A percentile compares a stretch with the other conserved stretches of the same genome.
Conservation (phyloP, 495 filamentous ascomycete species). For the Lindgomyces ingoldianus region DNA sequence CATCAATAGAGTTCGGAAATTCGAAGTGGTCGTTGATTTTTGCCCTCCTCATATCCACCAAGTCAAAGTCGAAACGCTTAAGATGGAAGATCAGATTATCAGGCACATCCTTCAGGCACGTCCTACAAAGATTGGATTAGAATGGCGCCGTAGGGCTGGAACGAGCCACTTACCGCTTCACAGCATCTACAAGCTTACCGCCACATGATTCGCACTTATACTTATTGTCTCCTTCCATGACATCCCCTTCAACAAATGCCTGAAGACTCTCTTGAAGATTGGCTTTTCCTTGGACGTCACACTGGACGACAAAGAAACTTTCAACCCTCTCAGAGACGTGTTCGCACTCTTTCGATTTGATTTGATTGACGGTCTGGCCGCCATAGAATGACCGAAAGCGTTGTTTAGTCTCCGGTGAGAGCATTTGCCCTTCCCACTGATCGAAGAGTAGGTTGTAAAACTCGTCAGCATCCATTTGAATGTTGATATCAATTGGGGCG, state of each 20-base stretch:
- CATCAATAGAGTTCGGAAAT: slow-evolving; percentile 83
- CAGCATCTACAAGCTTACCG: slow-evolving; percentile 81
- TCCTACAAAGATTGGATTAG: slow-evolving; percentile 49
- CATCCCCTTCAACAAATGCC: slow-evolving; percentile 92
- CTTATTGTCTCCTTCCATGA: slow-evolving; percentile 98
- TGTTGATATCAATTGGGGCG: slow-evolving; percentile 76
- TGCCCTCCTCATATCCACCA: slow-evolving; percentile 76
- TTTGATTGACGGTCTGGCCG: slow-evolving; percentile 89
- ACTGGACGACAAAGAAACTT: slow-evolving; percentile 92
- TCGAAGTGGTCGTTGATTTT: slow-evolving; percentile 96
- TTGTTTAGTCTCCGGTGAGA: slow-evolving; percentile 65
- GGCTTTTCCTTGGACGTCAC: slow-evolving; percentile 92
- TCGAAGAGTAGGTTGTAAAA: slow-evolving; percentile 95
- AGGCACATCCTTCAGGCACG: slow-evolving; percentile 90
- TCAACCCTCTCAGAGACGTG: slow-evolving; percentile 91
- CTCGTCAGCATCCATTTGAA: slow-evolving; percentile 98
- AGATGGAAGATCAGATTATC: slow-evolving; percentile 94
- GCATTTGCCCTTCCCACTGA: slow-evolving; percentile 82
- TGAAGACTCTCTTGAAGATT: slow-evolving; percentile 82
- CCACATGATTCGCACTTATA: slow-evolving; percentile 94
- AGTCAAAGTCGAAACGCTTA: slow-evolving; percentile 95
- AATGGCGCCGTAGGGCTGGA: neutral
- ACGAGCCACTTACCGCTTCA: slow-evolving; percentile 63
- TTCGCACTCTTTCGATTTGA: slow-evolving; percentile 88
- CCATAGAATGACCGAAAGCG: slow-evolving; percentile 84